Base-by-base conservation (phyloP, 2,329 filamentous ascomycete species). In the Xylariaceae sp. region DNA sequence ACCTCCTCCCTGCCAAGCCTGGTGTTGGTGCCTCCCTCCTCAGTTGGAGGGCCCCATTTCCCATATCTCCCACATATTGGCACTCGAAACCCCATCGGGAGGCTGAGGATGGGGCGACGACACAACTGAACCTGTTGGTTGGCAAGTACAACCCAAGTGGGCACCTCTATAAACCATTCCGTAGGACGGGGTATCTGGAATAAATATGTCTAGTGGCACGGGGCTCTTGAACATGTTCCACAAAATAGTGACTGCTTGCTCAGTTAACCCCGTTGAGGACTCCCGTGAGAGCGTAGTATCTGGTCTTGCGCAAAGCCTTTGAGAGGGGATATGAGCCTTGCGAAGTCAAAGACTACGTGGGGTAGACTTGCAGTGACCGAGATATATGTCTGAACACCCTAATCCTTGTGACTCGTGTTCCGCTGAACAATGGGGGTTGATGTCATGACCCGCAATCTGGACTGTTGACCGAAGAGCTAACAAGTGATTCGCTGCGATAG, bases 401-500 rank as follows among this genome's bases (percentile, higher is more conserved):
- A n/a, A n/a, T n/a, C n/a, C n/a, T n/a, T n/a, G n/a, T n/a, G n/a
- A n/a, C n/a, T n/a, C n/a, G n/a, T n/a, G n/a, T n/a, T n/a, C n/a
- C n/a, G n/a, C n/a, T n/a, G n/a, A n/a, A n/a, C n/a, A n/a, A n/a
- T n/a, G n/a, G n/a, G n/a, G n/a, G n/a, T n/a, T n/a, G n/a, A n/a
- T n/a, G n/a, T n/a, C n/a, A n/a, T n/a, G n/a, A n/a, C n/a, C n/a
- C n/a, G n/a, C n/a, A n/a, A n/a, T n/a, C n/a, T n/a, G n/a, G n/a
- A n/a, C n/a, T n/a, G 32, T 28, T 29, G 27, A 31, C 29, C 30
- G 21, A 23, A 18, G 44, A 41, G 55, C 65, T 69, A 54, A 71
- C 61, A 30, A 30, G 44, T 30, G 36, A 43, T 18, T n/a, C n/a
- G n/a, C 41, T 32, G 28, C 36, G 48, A 55, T 56, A 83, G 80